Evolutionary conservation across 2,329 filamentous ascomycete genomes (phyloP).

Genomic region (Alternaria incomplexa): DNA sequence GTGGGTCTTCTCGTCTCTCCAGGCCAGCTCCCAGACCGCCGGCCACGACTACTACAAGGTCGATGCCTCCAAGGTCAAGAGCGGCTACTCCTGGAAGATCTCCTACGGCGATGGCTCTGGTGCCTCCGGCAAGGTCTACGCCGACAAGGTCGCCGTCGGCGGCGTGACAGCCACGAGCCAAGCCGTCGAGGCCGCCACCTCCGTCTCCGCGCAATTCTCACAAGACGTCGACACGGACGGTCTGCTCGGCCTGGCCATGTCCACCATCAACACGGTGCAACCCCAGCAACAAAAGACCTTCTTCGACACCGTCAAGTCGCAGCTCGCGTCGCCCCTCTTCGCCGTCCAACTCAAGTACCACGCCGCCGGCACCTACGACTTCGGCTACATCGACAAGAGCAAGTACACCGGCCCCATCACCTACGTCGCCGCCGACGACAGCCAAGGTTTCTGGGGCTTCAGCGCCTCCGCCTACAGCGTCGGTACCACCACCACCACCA

Average conservation of each 20-base stretch:
- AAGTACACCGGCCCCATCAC: slow-evolving; percentile 65
- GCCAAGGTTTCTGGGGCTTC: slow-evolving; percentile 70
- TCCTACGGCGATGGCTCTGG: slow-evolving; percentile 69
- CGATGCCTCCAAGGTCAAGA: slow-evolving; percentile 52
- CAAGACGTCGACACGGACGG: slow-evolving; percentile 63
- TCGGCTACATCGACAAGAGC: slow-evolving; percentile 63
- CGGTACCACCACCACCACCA: slow-evolving; percentile 51
- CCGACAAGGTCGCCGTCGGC: slow-evolving; percentile 68
- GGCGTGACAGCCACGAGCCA: slow-evolving; percentile 64
- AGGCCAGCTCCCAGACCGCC: slow-evolving; percentile 55
- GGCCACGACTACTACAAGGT: slow-evolving; percentile 67
- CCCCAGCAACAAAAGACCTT: slow-evolving; percentile 62
- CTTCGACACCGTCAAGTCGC: slow-evolving; percentile 63
- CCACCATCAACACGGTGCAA: slow-evolving; percentile 63
- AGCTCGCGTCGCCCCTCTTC: slow-evolving; percentile 62
- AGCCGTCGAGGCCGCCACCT: slow-evolving; percentile 69
- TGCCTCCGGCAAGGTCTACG: slow-evolving; percentile 69
- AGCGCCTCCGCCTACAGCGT: slow-evolving; percentile 62
- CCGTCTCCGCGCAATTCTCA: slow-evolving; percentile 62
- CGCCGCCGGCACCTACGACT: slow-evolving; percentile 59
- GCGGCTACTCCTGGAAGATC: slow-evolving; percentile 64
- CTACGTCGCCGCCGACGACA: slow-evolving; percentile 62
- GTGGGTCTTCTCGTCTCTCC: slow-evolving; percentile 70
- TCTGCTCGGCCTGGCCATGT: slow-evolving; percentile 66
- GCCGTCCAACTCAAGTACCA: slow-evolving; percentile 64